Evolutionary conservation across 768 basidiomycete genomes (phyloP), one percentile per base, ranked within the genome.

Genomic region (Sistotremastrum suecicum): DNA sequence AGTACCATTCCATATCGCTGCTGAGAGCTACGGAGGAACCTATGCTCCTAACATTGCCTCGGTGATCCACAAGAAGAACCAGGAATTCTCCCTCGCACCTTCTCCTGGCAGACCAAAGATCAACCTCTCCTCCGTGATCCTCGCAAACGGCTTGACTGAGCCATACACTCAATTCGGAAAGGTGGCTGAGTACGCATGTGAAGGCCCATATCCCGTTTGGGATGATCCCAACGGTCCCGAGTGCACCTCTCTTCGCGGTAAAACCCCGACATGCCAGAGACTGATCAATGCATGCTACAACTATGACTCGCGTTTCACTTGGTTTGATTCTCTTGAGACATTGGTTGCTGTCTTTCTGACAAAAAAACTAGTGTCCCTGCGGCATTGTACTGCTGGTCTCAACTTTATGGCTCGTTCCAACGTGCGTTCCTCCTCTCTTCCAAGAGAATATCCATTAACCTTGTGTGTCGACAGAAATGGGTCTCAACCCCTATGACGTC

Each of bases 401-500:
- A 86, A 58, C 61, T 92, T 8, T 75, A 76, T 49, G 76, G 66
- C 5, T 80, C 83, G 12, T 65, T 92, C 11, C 72, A 80, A 60
- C 72, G 83, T 84, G 55, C 44, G 79, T 69, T 20, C 35, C 30
- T 32, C 32, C 6, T 8, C 29, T 6, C 5, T 12, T 4, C 11
- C 7, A 39, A 20, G 3, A 20, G 6, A 8, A 20, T 44, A 47
- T 39, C 34, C 38, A 37, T n/a, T 20, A 46, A 31, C 30, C 37
- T 48, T 42, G 37, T 34, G 28, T 37, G 40, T 35, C 33, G 28
- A 49, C 36, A 83, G 78, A 76, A 58, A 65, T 70, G n/a, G 84
- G 83, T 3, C 59, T 81, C 41, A 98, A 97, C 63, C 79, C 86
- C 6, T 98, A 97, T 61, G 92, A 97, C 55, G 83, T 86, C 3